phyloP scores from a whole-genome alignment of 2,329 filamentous ascomycete genomes.

The Bipolaris gigantea region DNA sequence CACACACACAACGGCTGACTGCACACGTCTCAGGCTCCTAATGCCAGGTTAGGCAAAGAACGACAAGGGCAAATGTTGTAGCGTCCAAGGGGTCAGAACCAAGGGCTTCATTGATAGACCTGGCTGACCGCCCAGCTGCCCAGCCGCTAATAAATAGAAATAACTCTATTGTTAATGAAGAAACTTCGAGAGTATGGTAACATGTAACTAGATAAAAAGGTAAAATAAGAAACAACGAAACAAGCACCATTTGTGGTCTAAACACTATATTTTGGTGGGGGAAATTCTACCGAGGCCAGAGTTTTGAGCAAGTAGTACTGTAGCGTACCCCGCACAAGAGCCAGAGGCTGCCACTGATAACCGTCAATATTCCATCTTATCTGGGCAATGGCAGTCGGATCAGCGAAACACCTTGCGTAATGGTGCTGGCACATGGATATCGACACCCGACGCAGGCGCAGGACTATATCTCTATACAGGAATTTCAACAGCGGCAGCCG shows the following conservation, averaged over 20 bases:
- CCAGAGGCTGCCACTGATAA: neutral
- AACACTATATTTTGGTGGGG: no score
- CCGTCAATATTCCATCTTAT: neutral
- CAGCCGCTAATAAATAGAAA: no score
- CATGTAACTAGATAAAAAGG: no score
- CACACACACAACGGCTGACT: neutral
- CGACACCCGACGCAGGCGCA: no score
- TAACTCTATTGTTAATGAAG: no score
- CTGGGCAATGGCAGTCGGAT: neutral
- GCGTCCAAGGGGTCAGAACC: neutral
- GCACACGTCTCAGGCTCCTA: neutral
- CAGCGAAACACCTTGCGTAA: neutral
- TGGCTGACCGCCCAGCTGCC: neutral
- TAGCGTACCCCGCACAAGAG: conserved; percentile 4
- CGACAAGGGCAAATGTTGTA: neutral
- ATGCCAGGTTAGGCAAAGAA: neutral
- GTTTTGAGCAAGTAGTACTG: no score
- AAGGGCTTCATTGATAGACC: neutral
- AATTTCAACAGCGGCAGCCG: neutral
- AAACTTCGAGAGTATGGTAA: no score
- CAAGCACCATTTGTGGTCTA: no score
- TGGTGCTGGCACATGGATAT: neutral
- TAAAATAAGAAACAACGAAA: no score
- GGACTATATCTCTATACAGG: neutral
- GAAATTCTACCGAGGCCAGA: no score